Evolutionary conservation across 1,139 yeast species (phyloP).

Genomic region (Blastobotrys apis): DNA sequence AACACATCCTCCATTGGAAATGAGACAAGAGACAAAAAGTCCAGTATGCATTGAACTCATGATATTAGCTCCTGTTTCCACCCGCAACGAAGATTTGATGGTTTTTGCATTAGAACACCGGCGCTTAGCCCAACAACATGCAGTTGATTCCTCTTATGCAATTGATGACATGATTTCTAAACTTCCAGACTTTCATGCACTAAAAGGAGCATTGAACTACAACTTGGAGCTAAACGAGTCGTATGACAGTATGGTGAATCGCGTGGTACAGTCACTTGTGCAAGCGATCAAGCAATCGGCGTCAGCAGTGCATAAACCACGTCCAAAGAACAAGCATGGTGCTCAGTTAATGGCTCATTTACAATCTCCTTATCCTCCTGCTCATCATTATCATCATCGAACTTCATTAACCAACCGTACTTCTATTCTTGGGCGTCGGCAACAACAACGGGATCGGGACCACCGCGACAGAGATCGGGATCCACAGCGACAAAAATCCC

Average conservation of each 20-base stretch:
- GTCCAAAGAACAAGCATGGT: no score
- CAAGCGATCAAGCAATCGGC: background rate
- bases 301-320: background rate
- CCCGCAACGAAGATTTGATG: conserved; percentile 4
- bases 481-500: background rate
- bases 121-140: conserved; percentile 1
- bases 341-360: no score
- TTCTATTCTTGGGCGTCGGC: background rate
- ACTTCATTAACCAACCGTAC: background rate
- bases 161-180: conserved; percentile 4
- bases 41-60: background rate
- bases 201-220: conserved; percentile 3
- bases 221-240: background rate
- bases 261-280: background rate
- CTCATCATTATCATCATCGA: background rate
- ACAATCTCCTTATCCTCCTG: no score
- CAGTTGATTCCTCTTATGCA: background rate
- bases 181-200: background rate
- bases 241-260: background rate
- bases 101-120: conserved; percentile 9
- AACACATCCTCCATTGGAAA: background rate
- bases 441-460: background rate
- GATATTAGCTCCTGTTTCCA: background rate
- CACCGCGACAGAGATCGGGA: background rate
- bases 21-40: background rate